Percentiles rank a stretch among this genome's conserved stretches.
Conservation (phyloP, 805 yeast species). For the Sugiyamaella boreocaroliniensis region DNA sequence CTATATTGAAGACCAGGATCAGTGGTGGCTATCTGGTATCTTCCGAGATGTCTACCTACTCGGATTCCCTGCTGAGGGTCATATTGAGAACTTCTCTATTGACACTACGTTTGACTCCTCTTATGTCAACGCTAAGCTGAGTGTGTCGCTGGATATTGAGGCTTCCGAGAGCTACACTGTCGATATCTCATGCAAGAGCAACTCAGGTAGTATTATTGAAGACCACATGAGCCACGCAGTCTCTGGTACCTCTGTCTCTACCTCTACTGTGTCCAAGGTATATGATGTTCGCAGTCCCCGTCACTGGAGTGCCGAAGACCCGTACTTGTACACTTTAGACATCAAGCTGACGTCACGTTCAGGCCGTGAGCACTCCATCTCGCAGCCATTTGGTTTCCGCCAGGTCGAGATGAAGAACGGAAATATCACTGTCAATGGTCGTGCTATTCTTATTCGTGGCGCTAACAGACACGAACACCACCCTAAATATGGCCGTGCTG, state of each 20-base stretch:
- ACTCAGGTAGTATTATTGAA: not conserved
- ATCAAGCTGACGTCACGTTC: slow-evolving; percentile 13
- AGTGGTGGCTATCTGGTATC: slow-evolving; percentile 31
- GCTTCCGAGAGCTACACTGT: not conserved
- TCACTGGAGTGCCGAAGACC: slow-evolving; percentile 35
- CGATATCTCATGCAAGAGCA: not conserved
- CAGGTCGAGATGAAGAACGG: slow-evolving; percentile 29
- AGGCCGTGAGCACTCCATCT: slow-evolving; percentile 13
- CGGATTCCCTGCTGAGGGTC: slow-evolving; percentile 24
- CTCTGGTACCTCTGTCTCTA: not conserved
- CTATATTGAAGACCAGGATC: slow-evolving; percentile 34
- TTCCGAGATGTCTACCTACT: slow-evolving; percentile 33
- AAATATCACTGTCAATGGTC: slow-evolving; percentile 29
- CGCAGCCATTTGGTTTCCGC: slow-evolving; percentile 30
- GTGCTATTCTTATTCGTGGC: slow-evolving; percentile 28
- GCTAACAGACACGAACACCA: slow-evolving; percentile 35
- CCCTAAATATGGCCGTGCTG: slow-evolving; percentile 31
- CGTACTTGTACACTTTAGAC: slow-evolving; percentile 26
- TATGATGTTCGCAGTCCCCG: slow-evolving; percentile 19
- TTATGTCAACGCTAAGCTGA: slow-evolving; percentile 5
- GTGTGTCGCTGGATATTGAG: slow-evolving; percentile 5
- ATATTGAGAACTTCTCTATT: slow-evolving; percentile 26
- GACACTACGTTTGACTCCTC: slow-evolving; percentile 7
- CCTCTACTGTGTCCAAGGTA: not conserved
- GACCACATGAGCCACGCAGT: not conserved